These are phyloP conservation scores for Colletotrichum lini DNA, from an alignment of 2,329 filamentous ascomycete genomes.

Conservation along the genomic window DNA sequence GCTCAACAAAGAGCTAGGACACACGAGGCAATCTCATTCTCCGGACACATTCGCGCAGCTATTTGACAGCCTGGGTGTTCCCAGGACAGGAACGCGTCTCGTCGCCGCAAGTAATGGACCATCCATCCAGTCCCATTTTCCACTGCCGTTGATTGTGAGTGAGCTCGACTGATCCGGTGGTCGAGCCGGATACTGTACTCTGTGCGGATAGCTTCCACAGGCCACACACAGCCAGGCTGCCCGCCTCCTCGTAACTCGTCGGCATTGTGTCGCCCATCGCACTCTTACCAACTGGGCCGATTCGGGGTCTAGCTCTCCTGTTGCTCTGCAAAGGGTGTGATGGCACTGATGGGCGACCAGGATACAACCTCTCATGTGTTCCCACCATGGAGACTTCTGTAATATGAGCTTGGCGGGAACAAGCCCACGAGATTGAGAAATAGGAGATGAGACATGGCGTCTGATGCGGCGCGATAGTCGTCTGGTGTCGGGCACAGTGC, in stretches of 20 bases:
- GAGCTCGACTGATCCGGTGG: background rate
- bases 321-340: slow-evolving; percentile 14
- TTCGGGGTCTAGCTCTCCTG: slow-evolving; percentile 28
- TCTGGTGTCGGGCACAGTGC: slow-evolving; percentile 38
- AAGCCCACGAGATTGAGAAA: slow-evolving; percentile 32
- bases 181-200: background rate
- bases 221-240: no score
- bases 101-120: background rate
- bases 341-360: slow-evolving; percentile 15
- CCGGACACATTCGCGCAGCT: slow-evolving; percentile 4
- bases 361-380: slow-evolving; percentile 38
- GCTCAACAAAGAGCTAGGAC: slow-evolving; percentile 26
- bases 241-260: background rate
- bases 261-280: slow-evolving; percentile 5
- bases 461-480: slow-evolving; percentile 40
- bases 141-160: background rate
- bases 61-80: slow-evolving; percentile 1
- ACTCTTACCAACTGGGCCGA: slow-evolving; percentile 19
- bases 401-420: slow-evolving; percentile 38
- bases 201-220: background rate
- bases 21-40: slow-evolving; percentile 22
- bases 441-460: slow-evolving; percentile 41
- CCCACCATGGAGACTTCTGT: slow-evolving; percentile 41
- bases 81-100: slow-evolving; percentile 16
- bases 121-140: background rate